Conservation (phyloP, 306 rosid genomes). For the Gillenia trifoliata region DNA sequence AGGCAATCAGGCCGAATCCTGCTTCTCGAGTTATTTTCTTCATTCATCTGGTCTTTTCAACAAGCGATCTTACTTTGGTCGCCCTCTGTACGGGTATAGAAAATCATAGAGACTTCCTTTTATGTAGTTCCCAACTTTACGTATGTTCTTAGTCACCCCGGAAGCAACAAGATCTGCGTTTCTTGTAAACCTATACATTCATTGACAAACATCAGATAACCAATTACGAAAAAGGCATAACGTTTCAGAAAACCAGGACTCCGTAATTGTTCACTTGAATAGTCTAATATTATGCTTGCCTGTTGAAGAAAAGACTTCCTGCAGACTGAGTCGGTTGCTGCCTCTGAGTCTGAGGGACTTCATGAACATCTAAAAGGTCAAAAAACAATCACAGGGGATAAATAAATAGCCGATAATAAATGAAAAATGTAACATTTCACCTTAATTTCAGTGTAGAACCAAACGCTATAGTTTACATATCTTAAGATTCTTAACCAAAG, state of each 20-base stretch:
- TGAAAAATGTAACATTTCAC: background rate
- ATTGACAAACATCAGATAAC: background rate
- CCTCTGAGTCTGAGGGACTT: conserved; percentile 10
- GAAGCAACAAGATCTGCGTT: conserved; percentile 17
- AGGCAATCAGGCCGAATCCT: no score
- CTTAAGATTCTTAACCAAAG: background rate
- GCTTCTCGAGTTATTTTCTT: background rate
- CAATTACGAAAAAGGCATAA: background rate
- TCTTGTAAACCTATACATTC: conserved; percentile 10
- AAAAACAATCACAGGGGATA: background rate
- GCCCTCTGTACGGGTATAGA: background rate
- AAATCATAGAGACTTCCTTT: background rate
- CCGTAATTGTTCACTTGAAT: background rate
- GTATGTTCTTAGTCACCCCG: conserved; percentile 12
- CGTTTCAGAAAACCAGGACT: background rate
- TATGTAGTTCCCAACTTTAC: conserved; percentile 10
- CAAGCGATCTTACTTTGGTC: conserved; percentile 2
- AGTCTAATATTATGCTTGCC: conserved; percentile 1
- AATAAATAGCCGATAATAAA: background rate
- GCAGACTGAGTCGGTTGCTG: background rate
- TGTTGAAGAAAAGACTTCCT: conserved; percentile 2
- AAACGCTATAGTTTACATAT: background rate
- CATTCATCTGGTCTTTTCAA: background rate
- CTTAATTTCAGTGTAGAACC: background rate
- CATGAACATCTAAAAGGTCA: background rate